These are phyloP conservation scores for Glycine soja DNA, from an alignment of 306 rosid genomes.

Conservation along the genomic window DNA sequence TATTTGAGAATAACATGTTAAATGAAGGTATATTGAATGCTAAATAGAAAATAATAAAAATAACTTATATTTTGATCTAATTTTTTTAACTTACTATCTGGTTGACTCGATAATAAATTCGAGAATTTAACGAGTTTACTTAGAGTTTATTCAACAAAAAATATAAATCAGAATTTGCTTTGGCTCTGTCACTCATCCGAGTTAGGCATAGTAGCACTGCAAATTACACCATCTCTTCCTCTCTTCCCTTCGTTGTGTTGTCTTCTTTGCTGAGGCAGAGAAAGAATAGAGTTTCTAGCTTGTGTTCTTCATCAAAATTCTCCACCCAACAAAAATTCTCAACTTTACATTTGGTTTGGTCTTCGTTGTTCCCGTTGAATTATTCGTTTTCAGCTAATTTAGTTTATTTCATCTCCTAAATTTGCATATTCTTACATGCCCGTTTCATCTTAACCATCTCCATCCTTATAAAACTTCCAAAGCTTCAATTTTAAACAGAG, in stretches of 20 bases:
- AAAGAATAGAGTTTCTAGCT: conserved; percentile 36
- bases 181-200: background rate
- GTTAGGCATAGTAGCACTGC: conserved; percentile 14
- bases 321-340: conserved; percentile 1
- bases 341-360: conserved; percentile 20
- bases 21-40: too few species aligned
- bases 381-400: conserved; percentile 12
- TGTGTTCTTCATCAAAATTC: conserved; percentile 29
- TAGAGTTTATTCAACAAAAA: background rate
- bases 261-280: conserved; percentile 29
- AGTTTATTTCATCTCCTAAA: background rate
- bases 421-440: conserved; percentile 7
- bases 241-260: conserved; percentile 31
- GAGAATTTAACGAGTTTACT: too few species aligned
- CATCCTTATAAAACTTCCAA: conserved; percentile 22
- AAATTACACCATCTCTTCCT: conserved; percentile 35
- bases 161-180: background rate
- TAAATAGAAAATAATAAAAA: too few species aligned
- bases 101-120: too few species aligned
- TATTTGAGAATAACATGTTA: too few species aligned
- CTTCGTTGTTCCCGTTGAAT: conserved; percentile 18
- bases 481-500: conserved; percentile 12
- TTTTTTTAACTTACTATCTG: too few species aligned
- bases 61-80: too few species aligned
- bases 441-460: conserved; percentile 14